Evolutionary conservation across 208 protist species (phyloP).

Genomic region (Leishmania arabica): DNA sequence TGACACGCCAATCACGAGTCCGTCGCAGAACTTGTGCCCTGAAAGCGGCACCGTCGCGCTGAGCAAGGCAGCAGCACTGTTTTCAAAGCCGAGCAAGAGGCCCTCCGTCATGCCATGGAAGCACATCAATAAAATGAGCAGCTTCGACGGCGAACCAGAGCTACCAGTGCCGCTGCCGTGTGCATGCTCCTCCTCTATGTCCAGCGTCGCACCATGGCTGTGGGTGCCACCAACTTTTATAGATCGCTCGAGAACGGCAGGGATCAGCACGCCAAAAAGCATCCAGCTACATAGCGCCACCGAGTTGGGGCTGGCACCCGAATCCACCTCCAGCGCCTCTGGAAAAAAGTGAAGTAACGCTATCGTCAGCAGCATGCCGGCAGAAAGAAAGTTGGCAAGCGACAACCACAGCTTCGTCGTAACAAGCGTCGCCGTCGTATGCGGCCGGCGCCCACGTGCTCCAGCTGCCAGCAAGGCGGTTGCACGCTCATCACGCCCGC

Average conservation of each 20-base stretch:
- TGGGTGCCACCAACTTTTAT: constrained; percentile 26
- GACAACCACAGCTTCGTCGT: constrained; percentile 37
- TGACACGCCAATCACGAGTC: constrained; percentile 69
- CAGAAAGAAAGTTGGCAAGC: constrained; percentile 63
- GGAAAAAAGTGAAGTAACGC: constrained; percentile 66
- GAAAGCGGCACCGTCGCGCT: constrained; percentile 48
- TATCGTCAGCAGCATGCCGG: constrained; percentile 70
- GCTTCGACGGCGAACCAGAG: constrained; percentile 19
- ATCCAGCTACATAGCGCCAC: constrained; percentile 35
- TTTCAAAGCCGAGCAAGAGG: constrained; percentile 59
- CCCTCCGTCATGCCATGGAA: constrained; percentile 73
- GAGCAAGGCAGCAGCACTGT: constrained; percentile 30
- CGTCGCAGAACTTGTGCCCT: constrained; percentile 74
- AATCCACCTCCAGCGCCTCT: constrained; percentile 25
- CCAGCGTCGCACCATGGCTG: constrained; percentile 22
- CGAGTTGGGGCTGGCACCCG: neutral
- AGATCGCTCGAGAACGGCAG: constrained; percentile 46
- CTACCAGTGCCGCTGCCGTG: constrained; percentile 10
- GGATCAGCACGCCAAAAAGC: constrained; percentile 64
- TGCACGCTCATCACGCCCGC: constrained; percentile 7
- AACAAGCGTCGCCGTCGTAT: neutral
- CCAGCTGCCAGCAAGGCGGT: neutral
- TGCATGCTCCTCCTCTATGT: constrained; percentile 6
- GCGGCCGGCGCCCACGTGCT: constrained; percentile 4
- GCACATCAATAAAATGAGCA: constrained; percentile 70